Evolutionary conservation across 2,329 filamentous ascomycete species (phyloP).

Genomic region (Fusarium nelsonii): DNA sequence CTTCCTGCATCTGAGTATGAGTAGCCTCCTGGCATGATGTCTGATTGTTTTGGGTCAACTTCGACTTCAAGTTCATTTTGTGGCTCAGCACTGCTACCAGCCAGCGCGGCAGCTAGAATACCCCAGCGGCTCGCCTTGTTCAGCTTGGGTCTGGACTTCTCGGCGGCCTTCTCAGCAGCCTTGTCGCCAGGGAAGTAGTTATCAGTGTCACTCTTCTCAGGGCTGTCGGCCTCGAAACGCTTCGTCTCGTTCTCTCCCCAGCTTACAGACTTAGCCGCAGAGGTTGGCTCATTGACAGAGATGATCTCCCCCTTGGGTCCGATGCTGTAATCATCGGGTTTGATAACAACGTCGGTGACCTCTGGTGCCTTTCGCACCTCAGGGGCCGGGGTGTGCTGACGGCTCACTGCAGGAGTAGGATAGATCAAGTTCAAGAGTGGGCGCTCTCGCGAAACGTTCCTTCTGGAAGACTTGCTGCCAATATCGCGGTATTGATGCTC

Average conservation of each 20-base stretch:
- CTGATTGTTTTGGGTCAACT: constrained; percentile 21
- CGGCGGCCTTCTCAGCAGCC: constrained; percentile 29
- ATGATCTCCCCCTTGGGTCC: constrained; percentile 59
- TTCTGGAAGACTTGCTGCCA: constrained; percentile 46
- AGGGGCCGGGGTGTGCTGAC: constrained; percentile 59
- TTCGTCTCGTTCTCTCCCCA: constrained; percentile 76
- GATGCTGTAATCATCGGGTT: constrained; percentile 54
- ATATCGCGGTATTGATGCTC: constrained; percentile 55
- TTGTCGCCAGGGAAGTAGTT: constrained; percentile 46
- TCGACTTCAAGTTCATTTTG: constrained; percentile 51
- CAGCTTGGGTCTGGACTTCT: constrained; percentile 53
- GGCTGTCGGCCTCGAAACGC: constrained; percentile 71
- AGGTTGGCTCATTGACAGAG: constrained; percentile 40
- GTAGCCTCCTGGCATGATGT: constrained; percentile 31
- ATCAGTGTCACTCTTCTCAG: constrained; percentile 57
- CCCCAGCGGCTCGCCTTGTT: constrained; percentile 64
- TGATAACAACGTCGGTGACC: constrained; percentile 31
- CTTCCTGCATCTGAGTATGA: constrained; percentile 27
- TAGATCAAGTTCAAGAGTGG: constrained; percentile 71
- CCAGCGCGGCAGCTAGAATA: constrained; percentile 63
- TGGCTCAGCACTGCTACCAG: constrained; percentile 56
- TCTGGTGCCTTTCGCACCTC: constrained; percentile 40
- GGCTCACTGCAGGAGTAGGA: constrained; percentile 66
- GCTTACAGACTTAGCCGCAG: constrained; percentile 67
- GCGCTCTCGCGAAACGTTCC: constrained; percentile 67